Evolutionary conservation across 208 protist species (phyloP).

Genomic region (Endotrypanum monterogeii): DNA sequence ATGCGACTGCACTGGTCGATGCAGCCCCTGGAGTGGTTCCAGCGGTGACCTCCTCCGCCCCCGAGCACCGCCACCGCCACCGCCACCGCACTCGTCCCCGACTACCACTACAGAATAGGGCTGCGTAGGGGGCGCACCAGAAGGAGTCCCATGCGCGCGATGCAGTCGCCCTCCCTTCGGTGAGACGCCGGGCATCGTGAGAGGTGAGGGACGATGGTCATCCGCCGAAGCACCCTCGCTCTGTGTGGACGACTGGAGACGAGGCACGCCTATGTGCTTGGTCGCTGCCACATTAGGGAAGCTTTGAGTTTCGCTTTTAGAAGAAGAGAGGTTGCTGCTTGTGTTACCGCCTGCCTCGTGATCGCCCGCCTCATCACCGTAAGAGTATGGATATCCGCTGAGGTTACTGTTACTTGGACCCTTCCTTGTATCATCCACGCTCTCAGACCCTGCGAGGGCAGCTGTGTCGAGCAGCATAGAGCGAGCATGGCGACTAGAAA

Average conservation of each 20-base stretch:
- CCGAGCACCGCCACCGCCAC: constrained; percentile 9
- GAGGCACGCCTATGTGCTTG: background rate
- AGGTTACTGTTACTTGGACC: background rate
- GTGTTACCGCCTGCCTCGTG: constrained; percentile 26
- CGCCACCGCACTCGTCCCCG: background rate
- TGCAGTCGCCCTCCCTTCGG: background rate
- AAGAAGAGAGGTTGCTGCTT: constrained; percentile 35
- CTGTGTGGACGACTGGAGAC: constrained; percentile 11
- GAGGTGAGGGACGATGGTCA: background rate
- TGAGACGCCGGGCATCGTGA: background rate
- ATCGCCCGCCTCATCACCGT: constrained; percentile 20
- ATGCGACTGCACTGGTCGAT: constrained; percentile 10
- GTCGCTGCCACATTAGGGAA: background rate
- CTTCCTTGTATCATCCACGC: background rate
- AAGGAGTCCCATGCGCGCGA: background rate
- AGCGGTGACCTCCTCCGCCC: constrained; percentile 11
- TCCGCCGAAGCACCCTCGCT: constrained; percentile 9
- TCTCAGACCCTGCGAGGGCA: constrained; percentile 14
- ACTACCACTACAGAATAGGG: constrained; percentile 1
- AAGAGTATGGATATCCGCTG: constrained; percentile 5
- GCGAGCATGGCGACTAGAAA: constrained; percentile 12
- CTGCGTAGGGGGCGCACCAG: background rate
- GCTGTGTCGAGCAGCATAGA: constrained; percentile 32
- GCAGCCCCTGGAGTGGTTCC: constrained; percentile 4
- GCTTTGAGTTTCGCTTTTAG: constrained; percentile 16